Evolutionary conservation across 176 grass and related monocot genomes (phyloP).

Genomic region (Lolium perenne): DNA sequence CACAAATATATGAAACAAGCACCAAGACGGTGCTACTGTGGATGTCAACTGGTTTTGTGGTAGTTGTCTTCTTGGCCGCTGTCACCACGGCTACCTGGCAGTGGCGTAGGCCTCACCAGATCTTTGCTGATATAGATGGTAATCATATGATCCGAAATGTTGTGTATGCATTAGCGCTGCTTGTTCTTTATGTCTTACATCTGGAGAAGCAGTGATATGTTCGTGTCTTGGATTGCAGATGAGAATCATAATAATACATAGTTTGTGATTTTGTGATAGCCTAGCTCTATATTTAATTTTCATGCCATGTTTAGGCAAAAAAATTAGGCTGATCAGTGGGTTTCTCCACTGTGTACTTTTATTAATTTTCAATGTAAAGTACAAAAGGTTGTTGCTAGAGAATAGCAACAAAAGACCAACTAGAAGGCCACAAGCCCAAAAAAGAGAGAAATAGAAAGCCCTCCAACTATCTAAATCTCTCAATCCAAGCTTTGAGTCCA

Average conservation of each 20-base stretch:
- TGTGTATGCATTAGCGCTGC: background rate
- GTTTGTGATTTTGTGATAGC: background rate
- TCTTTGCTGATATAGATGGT: conserved; percentile 84
- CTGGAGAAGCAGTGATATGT: background rate
- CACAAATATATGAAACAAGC: conserved; percentile 34
- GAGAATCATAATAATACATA: conserved; percentile 27
- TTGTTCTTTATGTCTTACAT: too few relatives aligned
- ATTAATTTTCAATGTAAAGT: background rate
- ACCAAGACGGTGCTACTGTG: conserved; percentile 34
- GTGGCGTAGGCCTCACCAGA: conserved; percentile 47
- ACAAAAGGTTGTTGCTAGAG: too few relatives aligned
- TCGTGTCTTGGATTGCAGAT: conserved; percentile 35
- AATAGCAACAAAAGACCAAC: too few relatives aligned
- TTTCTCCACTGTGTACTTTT: too few relatives aligned
- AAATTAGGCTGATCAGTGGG: too few relatives aligned
- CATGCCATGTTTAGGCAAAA: too few relatives aligned
- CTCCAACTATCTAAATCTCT: too few relatives aligned
- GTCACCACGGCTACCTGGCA: conserved; percentile 39
- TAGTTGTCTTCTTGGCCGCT: conserved; percentile 31
- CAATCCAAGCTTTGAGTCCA: too few relatives aligned
- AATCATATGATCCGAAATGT: conserved; percentile 22
- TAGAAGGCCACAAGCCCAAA: too few relatives aligned
- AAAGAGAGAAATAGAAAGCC: too few relatives aligned
- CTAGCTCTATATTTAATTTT: too few relatives aligned
- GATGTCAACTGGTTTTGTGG: conserved; percentile 17